Evolutionary conservation across 2,329 filamentous ascomycete species (phyloP).

Genomic region (Pseudocercospora eumusae): DNA sequence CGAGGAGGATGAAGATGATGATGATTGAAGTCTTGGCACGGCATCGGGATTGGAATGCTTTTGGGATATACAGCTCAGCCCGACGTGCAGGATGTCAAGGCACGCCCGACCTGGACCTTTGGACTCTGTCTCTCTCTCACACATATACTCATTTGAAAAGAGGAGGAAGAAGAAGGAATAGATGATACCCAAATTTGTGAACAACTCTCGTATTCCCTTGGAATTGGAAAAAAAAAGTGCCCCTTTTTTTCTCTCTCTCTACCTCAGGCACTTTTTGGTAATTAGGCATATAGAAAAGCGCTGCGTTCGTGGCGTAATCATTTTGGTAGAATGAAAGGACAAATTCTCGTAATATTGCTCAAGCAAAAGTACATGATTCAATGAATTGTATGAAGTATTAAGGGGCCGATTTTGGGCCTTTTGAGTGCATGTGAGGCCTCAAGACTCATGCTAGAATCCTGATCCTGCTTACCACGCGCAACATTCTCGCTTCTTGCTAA

Average conservation of each 20-base stretch:
- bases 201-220: not conserved
- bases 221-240: too few relatives aligned
- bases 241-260: too few relatives aligned
- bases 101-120: too few relatives aligned
- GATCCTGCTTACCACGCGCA: not conserved
- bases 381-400: too few relatives aligned
- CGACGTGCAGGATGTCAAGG: too few relatives aligned
- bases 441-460: not conserved
- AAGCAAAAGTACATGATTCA: too few relatives aligned
- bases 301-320: too few relatives aligned
- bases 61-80: too few relatives aligned
- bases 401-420: too few relatives aligned
- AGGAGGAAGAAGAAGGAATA: constrained; percentile 3
- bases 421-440: not conserved
- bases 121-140: too few relatives aligned
- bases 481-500: not conserved
- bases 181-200: constrained; percentile 10
- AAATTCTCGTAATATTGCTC: not conserved
- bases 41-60: too few relatives aligned
- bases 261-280: not conserved
- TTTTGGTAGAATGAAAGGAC: not conserved
- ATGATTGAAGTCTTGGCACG: not conserved
- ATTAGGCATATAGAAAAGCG: not conserved
- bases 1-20: constrained; percentile 21
- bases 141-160: constrained; percentile 9